Evolutionary conservation across 2,329 filamentous ascomycete species (phyloP).

Genomic region (Pseudogymnoascus sp.): DNA sequence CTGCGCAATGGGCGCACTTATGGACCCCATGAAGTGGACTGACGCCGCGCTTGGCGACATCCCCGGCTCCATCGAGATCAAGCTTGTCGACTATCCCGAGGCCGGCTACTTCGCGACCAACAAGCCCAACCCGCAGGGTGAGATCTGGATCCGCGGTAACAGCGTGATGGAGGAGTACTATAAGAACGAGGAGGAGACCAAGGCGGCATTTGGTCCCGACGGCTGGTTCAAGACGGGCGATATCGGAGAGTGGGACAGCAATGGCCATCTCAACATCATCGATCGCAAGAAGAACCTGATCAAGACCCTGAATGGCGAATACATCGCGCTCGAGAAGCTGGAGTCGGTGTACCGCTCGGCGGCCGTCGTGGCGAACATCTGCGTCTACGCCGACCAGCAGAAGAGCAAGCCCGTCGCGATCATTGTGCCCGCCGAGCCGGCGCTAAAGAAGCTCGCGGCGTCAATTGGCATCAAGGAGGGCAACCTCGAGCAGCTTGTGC

Average conservation of each 20-base stretch:
- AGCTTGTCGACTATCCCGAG: conserved; percentile 81
- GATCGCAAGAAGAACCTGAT: conserved; percentile 89
- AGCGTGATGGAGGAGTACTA: conserved; percentile 70
- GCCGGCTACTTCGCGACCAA: conserved; percentile 63
- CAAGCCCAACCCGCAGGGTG: conserved; percentile 66
- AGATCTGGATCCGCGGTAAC: conserved; percentile 77
- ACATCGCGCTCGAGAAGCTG: conserved; percentile 92
- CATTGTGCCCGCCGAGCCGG: conserved; percentile 58
- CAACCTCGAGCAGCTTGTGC: conserved; percentile 45
- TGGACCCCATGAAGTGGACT: conserved; percentile 75
- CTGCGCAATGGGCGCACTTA: conserved; percentile 67
- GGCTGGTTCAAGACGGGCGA: conserved; percentile 88
- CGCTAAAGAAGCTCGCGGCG: conserved; percentile 48
- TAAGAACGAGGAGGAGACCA: conserved; percentile 75
- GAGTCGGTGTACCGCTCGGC: conserved; percentile 81
- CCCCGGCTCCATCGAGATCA: conserved; percentile 69
- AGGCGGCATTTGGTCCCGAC: conserved; percentile 59
- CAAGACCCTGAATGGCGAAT: conserved; percentile 91
- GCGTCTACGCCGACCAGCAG: conserved; percentile 69
- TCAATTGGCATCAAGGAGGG: conserved; percentile 52
- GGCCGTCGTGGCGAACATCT: conserved; percentile 70
- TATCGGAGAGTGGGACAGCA: conserved; percentile 67
- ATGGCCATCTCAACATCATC: conserved; percentile 67
- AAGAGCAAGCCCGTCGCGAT: conserved; percentile 74
- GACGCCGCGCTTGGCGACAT: conserved; percentile 67